Percentiles rank a stretch among this genome's conserved stretches.
These are phyloP conservation scores for Pyronema omphalodes DNA, from an alignment of 495 filamentous ascomycete species.

Conservation along the genomic window DNA sequence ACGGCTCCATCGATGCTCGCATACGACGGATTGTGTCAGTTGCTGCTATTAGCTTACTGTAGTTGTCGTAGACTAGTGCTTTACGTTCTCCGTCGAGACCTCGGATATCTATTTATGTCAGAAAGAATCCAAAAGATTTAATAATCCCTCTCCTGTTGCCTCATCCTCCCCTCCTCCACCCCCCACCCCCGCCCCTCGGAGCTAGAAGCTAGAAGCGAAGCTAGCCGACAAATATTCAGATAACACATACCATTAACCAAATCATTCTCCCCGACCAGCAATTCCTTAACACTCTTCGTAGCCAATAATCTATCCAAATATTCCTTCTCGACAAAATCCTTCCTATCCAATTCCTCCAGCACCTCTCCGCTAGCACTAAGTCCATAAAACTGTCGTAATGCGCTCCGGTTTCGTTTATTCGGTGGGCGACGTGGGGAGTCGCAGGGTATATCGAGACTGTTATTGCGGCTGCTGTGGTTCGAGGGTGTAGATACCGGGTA, in stretches of 20 bases:
- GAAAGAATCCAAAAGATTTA: not conserved
- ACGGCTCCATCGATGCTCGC: constrained; percentile 55
- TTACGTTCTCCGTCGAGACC: constrained; percentile 89
- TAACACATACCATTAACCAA: not conserved
- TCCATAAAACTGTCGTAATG: constrained; percentile 87
- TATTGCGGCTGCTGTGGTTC: constrained; percentile 22
- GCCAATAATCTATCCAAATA: constrained; percentile 48
- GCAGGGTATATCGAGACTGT: constrained; percentile 32
- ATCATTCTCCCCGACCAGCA: not conserved
- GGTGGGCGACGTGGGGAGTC: constrained; percentile 26
- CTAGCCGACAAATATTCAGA: no score
- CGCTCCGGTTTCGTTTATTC: constrained; percentile 45
- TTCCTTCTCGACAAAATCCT: constrained; percentile 33
- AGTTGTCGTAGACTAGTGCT: constrained; percentile 95
- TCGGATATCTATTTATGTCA: constrained; percentile 44
- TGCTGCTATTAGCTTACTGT: constrained; percentile 81
- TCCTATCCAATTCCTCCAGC: constrained; percentile 22
- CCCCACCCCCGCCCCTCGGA: not conserved
- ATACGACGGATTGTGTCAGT: constrained; percentile 88
- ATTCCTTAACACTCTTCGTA: constrained; percentile 19
- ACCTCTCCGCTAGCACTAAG: constrained; percentile 35
- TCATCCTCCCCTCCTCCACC: not conserved
- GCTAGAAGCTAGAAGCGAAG: not conserved
- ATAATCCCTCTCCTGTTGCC: no score
- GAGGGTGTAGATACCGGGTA: constrained; percentile 7